Base-by-base conservation (phyloP, 805 yeast species). In the Kodamaea kaohsiungensis region DNA sequence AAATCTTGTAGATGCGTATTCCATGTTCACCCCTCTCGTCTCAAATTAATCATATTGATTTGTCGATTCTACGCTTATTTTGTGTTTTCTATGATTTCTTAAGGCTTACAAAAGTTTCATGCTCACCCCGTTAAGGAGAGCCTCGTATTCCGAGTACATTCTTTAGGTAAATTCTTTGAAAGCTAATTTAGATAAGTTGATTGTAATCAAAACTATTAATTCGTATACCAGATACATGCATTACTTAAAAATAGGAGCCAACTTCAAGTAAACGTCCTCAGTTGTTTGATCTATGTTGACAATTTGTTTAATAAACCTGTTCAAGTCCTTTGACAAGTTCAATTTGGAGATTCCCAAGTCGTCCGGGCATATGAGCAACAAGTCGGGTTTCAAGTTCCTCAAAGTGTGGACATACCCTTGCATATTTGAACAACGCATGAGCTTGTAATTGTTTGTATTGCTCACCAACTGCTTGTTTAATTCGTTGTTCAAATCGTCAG, bases 351-450 rank as follows among this genome's bases (percentile, higher is more conserved):
- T 61, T 4, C 80, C 79, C 63, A 76, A 65, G 60, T 76, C 80
- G 46, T 73, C 78, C 19, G 71, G 56, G 60, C 80, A 76, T 33
- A 75, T 68, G 46, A 75, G 63, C 38, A 76, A 61, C 64, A 69
- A 63, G 58, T 76, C 80, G 2, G 80, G 79, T 56, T 67, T 66
- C 51, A 76, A 62, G 55, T 69, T 76, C 62, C 73, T 75, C 52
- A 76, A 52, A 9, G 75, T 60, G 51, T 67, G 71, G 54, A 71
- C 67, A 58, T 72, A 76, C 1, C 80, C 80, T 48, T 72, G 71
- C 38, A 75, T 61, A 58, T 74, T 76, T 53, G 66, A 62, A 55
- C 79, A 73, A 46, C 67, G 65, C 53, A 76, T 67, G 49, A 76
- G 65, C 61, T 73, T 75, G 62, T 70, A 76, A 59, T 76, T 76